A percentile compares a stretch with the other conserved stretches of the same genome.
phyloP scores from a whole-genome alignment of 257 asterid genomes.

The Lavandula angustifolia region DNA sequence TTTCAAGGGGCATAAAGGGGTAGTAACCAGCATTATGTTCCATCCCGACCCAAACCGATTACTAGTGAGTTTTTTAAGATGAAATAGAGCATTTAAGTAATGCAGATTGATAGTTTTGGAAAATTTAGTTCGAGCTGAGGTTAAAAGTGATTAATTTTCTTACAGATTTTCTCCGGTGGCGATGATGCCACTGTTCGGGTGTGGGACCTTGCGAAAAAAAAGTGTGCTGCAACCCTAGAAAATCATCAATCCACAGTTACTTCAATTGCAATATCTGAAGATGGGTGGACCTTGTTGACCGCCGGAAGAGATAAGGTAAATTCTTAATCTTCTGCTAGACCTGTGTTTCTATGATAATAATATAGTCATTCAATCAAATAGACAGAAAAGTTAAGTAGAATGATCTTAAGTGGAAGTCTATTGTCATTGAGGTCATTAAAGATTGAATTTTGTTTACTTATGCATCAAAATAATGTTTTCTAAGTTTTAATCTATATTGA shows the following conservation, averaged over 20 bases:
- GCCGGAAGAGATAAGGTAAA: slow-evolving; percentile 96
- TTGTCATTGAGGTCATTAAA: slow-evolving; percentile 5
- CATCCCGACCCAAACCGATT: slow-evolving; percentile 77
- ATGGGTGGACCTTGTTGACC: slow-evolving; percentile 84
- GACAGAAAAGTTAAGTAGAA: neutral
- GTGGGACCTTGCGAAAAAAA: slow-evolving; percentile 83
- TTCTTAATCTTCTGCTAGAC: slow-evolving; percentile 1
- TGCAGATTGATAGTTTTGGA: neutral
- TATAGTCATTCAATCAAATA: neutral
- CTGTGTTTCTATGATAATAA: neutral
- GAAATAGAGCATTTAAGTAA: neutral
- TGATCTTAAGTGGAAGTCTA: neutral
- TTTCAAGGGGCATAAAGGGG: slow-evolving; percentile 96
- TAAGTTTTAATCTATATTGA: neutral
- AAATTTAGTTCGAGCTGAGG: slow-evolving; percentile 10
- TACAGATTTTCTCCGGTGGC: slow-evolving; percentile 83
- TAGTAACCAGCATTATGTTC: slow-evolving; percentile 75
- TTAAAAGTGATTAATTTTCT: slow-evolving; percentile 24
- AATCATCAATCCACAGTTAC: slow-evolving; percentile 90
- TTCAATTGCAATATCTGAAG: slow-evolving; percentile 83
- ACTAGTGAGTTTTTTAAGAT: slow-evolving; percentile 57
- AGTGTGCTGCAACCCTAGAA: slow-evolving; percentile 69
- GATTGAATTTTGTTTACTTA: slow-evolving; percentile 2
- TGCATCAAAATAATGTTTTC: neutral
- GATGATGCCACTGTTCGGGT: slow-evolving; percentile 74